Base-by-base conservation (phyloP, 768 basidiomycete species). In the Leucogyrophana mollusca region DNA sequence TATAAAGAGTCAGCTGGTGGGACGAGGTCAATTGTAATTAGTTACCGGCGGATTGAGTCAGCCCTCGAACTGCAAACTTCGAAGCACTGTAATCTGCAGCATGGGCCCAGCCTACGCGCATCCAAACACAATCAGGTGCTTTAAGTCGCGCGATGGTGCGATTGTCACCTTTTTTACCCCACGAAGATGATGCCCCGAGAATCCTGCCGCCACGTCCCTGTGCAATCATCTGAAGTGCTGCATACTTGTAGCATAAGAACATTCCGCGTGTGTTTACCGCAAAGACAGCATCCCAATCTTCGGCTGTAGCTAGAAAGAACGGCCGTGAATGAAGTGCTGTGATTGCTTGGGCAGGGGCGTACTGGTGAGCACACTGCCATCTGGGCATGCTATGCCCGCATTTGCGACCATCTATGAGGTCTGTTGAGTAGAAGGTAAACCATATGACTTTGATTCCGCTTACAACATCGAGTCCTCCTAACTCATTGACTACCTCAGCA, bases 11-110 rank as follows among this genome's bases (percentile, higher is more conserved):
- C n/a, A n/a, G n/a, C n/a, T n/a, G n/a, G n/a, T n/a, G n/a, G n/a
- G n/a, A n/a, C n/a, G n/a, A n/a, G n/a, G n/a, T n/a, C n/a, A n/a
- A n/a, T n/a, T n/a, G n/a, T n/a, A n/a, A n/a, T n/a, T n/a, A n/a
- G n/a, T n/a, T n/a, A n/a, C n/a, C 49, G 13, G 47, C 47, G 24
- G 49, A 40, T 43, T 69, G 69, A 4, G 71, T 72, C 14, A 73
- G 46, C 11, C 68, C 69, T 34, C 70, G 52, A 3, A 74, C 54
- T 2, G 68, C 69, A 43, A 70, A 72, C 48, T 73, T 73, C 17
- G 58, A 61, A 2, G 62, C 61, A 24, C 43, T 49, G 47, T 73
- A 73, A 30, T 30, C 27, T 30, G 27, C 27, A 7, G 27, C 27
- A 30, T 30, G 27, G 13, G 27, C 27, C 27, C 27, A 13, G 27